Base-by-base conservation (phyloP, 192 early-diverging fungal genomes). In the Backusella macrospora region DNA sequence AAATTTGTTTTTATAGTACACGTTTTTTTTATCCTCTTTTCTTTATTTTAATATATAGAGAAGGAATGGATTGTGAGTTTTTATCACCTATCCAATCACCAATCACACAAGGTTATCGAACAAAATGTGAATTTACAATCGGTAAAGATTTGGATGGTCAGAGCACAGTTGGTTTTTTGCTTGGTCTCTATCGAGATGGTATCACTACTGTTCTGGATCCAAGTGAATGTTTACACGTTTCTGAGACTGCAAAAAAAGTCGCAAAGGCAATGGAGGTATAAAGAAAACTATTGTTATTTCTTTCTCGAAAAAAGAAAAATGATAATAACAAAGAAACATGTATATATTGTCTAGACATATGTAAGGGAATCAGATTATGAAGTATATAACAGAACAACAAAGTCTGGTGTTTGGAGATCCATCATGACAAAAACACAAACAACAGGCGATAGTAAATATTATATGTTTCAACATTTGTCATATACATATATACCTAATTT, bases 121-220 rank as follows among this genome's bases (percentile, higher is more conserved):
- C 76, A 74, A 95, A 95, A 77, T 92, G 90, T 74, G 92, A 95
- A 74, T 95, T 93, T 73, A 81, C 89, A 0, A 84, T 92, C 76
- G 93, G 93, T 23, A 72, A 68, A 67, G 82, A 93, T 76, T 34
- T 82, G 10, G 79, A 87, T 0, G 88, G 86, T 7, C 72, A 91
- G 39, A 71, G 43, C 23, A 73, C 81, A 0, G 83, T 91, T 66
- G 93, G 93, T 1, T 95, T 95, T 73, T 74, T 89, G 40, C 69
- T 90, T 18, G 93, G 93, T 13, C 44, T 82, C 9, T 94, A 82
- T 79, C 84, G 85, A 23, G 83, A 90, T 15, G 92, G 91, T 15
- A 43, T 83, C 26, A 84, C 83, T 0, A 71, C 75, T 14, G 90
- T 95, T 3, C 48, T 88, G 47, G 83, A 73, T 10, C 78, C 86